A percentile compares a stretch with the other conserved stretches of the same genome.
These are phyloP conservation scores for Eutrema salsugineum DNA, from an alignment of 441 rosid genomes.

Conservation along the genomic window DNA sequence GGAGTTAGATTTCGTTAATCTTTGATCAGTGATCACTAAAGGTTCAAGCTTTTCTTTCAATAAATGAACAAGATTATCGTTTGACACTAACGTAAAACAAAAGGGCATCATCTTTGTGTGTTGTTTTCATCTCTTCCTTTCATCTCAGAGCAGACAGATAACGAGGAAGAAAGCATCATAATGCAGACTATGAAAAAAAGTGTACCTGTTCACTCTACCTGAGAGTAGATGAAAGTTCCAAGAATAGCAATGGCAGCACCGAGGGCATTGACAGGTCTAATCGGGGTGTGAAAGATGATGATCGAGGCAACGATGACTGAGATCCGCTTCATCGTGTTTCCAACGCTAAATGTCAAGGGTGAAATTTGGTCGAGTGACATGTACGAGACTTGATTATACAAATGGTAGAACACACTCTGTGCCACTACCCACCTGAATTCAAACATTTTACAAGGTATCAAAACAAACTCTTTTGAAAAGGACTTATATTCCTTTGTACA, in stretches of 20 bases:
- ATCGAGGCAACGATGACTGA: conserved; percentile 88
- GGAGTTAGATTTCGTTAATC: not conserved
- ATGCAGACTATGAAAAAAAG: not conserved
- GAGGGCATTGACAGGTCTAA: conserved; percentile 79
- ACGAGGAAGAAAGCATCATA: not conserved
- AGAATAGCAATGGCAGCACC: conserved; percentile 93
- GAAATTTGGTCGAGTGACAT: conserved; percentile 94
- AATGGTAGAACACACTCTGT: conserved; percentile 89
- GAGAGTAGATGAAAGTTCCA: conserved; percentile 92
- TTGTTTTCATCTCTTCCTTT: not conserved
- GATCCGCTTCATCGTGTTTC: conserved; percentile 93
- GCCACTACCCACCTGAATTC: conserved; percentile 89
- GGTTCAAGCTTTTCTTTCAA: not conserved
- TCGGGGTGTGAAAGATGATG: conserved; percentile 83
- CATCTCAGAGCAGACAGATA: not conserved
- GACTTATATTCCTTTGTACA: not conserved
- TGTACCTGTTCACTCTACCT: conserved; percentile 37
- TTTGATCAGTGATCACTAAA: not conserved
- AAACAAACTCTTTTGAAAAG: not conserved
- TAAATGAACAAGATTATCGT: not conserved
- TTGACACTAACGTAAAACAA: not conserved
- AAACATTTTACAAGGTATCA: not conserved
- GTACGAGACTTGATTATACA: conserved; percentile 92
- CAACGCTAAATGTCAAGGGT: conserved; percentile 83
- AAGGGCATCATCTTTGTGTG: not conserved